Evolutionary conservation across 345 rosid species (phyloP), one percentile per base, ranked within the genome.

Genomic region (Gossypium thurberi): DNA sequence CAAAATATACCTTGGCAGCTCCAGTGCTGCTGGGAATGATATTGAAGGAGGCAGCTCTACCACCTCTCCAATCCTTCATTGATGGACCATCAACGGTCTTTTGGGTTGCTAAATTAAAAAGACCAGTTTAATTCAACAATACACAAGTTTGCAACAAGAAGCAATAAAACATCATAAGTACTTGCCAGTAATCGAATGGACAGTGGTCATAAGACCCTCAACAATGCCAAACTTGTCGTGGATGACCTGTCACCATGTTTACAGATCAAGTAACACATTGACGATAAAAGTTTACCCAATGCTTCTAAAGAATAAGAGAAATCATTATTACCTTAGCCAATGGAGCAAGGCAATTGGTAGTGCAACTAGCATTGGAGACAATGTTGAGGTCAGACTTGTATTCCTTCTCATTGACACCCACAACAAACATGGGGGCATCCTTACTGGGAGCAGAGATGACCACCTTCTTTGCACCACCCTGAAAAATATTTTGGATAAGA

Each of bases 11-110:
- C 92, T 88, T 85, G 12, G 92, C 92, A 78, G 92, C 92, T 70
- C 92, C 90, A 58, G 92, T 88, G 79, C 92, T 88, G 82, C 91
- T 88, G 11, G 89, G 91, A 62, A 88, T 88, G 75, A 88, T 87
- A 70, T 88, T 88, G 85, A 85, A 88, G 68, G 90, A 86, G 72
- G 92, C 92, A 73, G 90, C 92, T 52, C 92, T 85, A 25, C 92
- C 92, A 72, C 92, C 92, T 80, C 92, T 85, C 90, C 92, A 86
- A 80, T 88, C 92, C 81, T 88, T 88, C 88, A 85, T 88, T 18
- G 92, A 86, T n/a, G 90, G 90, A 44, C 92, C 92, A 80, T 88
- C 92, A 57, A 88, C 91, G 60, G 89, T 87, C 82, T 88, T 88
- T 56, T 88, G 91, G 1, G 91, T 88, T 51, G 63, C 37, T 58